Conservation (phyloP, 139 green algal genomes). For the Raphidocelis subcapitata region DNA sequence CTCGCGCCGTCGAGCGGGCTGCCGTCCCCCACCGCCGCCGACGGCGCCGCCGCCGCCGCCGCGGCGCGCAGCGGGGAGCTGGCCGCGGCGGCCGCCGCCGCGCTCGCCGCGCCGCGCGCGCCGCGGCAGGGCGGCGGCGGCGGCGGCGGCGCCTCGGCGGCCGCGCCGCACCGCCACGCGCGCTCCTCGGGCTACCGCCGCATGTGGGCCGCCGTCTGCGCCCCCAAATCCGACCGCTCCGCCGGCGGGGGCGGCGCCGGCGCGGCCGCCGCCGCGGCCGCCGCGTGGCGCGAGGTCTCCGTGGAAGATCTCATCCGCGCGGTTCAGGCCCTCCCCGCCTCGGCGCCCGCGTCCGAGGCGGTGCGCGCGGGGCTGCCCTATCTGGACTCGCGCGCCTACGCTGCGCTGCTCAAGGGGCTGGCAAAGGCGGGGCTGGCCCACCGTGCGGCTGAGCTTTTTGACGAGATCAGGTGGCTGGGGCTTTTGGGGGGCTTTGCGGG, state of each 20-base stretch:
- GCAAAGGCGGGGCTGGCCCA: conserved; percentile 40
- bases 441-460: conserved; percentile 63
- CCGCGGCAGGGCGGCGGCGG: background rate
- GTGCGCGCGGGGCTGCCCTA: conserved; percentile 47
- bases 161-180: background rate
- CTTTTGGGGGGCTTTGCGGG: too few relatives aligned
- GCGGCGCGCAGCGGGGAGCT: too few relatives aligned
- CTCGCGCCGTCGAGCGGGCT: too few relatives aligned
- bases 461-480: conserved; percentile 46
- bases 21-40: background rate
- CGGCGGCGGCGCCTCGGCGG: background rate
- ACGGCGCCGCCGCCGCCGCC: background rate
- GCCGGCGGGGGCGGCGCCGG: background rate
- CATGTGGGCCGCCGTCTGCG: background rate
- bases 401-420: conserved; percentile 66
- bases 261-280: background rate
- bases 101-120: too few relatives aligned
- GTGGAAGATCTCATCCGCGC: conserved; percentile 66
- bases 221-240: background rate
- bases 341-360: conserved; percentile 45
- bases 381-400: conserved; percentile 55
- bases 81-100: too few relatives aligned
- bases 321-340: conserved; percentile 51
- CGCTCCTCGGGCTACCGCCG: background rate
- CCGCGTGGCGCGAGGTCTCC: conserved; percentile 39